Conservation (phyloP, 495 filamentous ascomycete genomes). For the Aspergillus mulundensis region DNA sequence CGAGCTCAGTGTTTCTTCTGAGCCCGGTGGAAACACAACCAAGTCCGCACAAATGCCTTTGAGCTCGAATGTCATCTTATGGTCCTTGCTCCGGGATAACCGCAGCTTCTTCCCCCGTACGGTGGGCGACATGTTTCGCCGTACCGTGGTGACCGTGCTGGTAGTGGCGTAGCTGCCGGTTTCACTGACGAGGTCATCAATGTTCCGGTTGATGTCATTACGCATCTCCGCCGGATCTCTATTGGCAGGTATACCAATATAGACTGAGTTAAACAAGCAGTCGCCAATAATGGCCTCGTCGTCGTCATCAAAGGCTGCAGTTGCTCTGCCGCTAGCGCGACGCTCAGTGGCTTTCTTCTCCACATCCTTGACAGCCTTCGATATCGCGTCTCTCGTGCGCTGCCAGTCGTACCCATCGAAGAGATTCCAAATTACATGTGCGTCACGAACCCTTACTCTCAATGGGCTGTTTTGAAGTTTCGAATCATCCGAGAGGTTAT, state of each 20-base stretch:
- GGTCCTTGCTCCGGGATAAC: slow-evolving; percentile 77
- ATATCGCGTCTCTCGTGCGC: slow-evolving; percentile 77
- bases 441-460: slow-evolving; percentile 72
- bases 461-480: slow-evolving; percentile 69
- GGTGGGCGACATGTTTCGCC: slow-evolving; percentile 42
- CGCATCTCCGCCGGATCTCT: slow-evolving; percentile 76
- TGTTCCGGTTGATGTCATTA: slow-evolving; percentile 77
- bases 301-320: slow-evolving; percentile 58
- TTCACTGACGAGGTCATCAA: slow-evolving; percentile 84
- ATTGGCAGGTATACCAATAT: slow-evolving; percentile 87
- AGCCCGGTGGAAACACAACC: slow-evolving; percentile 72
- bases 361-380: slow-evolving; percentile 79
- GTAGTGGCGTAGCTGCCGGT: slow-evolving; percentile 79
- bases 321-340: slow-evolving; percentile 45
- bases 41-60: slow-evolving; percentile 81
- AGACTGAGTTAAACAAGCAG: slow-evolving; percentile 97
- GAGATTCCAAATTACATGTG: slow-evolving; percentile 95
- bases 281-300: slow-evolving; percentile 86
- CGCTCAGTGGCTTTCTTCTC: slow-evolving; percentile 76
- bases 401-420: slow-evolving; percentile 98
- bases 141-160: slow-evolving; percentile 58
- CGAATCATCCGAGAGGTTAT: slow-evolving; percentile 58
- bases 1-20: slow-evolving; percentile 78
- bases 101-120: slow-evolving; percentile 58
- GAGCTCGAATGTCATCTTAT: slow-evolving; percentile 95